Evolutionary conservation across 176 grass and related monocot genomes (phyloP).

Genomic region (Puccinellia tenuiflora): DNA sequence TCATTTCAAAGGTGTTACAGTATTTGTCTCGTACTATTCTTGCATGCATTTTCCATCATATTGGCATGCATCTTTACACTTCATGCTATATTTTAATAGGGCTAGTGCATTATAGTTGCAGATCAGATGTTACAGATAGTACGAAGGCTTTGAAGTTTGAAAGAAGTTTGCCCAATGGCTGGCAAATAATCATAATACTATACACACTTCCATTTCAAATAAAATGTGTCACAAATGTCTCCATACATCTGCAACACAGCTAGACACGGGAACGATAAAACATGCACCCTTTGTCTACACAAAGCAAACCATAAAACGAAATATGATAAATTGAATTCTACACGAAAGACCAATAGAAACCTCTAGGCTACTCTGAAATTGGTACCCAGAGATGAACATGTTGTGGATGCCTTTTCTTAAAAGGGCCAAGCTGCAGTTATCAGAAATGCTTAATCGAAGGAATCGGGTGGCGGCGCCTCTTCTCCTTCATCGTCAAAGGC

Average conservation of each 20-base stretch:
- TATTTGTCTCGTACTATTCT: not conserved
- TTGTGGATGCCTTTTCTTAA: not conserved
- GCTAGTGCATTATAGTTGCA: not conserved
- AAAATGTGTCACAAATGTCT: constrained; percentile 23
- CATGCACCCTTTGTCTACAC: constrained; percentile 22
- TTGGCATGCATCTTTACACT: not conserved
- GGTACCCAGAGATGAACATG: constrained; percentile 10
- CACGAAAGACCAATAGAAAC: constrained; percentile 4
- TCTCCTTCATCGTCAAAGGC: constrained; percentile 50
- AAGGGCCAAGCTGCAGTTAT: not conserved
- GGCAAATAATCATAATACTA: not conserved
- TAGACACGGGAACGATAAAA: constrained; percentile 26
- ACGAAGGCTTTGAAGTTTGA: not conserved
- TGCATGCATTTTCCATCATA: not conserved
- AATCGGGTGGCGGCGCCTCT: constrained; percentile 31
- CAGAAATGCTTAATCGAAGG: constrained; percentile 13
- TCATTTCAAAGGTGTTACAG: too few species aligned
- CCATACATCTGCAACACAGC: constrained; percentile 22
- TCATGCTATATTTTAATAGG: too few species aligned
- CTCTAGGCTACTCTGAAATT: constrained; percentile 29
- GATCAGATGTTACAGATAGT: not conserved
- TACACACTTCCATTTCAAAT: constrained; percentile 30
- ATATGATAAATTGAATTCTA: constrained; percentile 38
- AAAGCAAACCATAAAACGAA: constrained; percentile 26
- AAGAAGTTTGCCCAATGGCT: not conserved